Base-by-base conservation (phyloP, 2,329 filamentous ascomycete species). In the Chalara sp. region DNA sequence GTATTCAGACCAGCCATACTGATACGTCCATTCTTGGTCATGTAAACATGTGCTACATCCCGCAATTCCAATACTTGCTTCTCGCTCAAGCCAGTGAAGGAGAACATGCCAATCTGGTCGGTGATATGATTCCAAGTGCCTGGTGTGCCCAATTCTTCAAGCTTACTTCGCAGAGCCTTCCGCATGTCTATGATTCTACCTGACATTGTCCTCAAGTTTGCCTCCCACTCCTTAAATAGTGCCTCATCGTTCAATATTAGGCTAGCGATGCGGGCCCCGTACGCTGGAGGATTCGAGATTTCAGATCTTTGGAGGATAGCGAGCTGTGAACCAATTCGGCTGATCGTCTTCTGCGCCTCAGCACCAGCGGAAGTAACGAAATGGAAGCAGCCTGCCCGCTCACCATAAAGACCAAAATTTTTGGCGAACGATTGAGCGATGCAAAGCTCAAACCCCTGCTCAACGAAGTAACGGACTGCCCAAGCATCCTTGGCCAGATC, bases 61-160 rank as follows among this genome's bases (percentile, higher is more conserved):
- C 84, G 78, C 55, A 93, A 72, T 71, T 81, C 83, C 60, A 79
- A 61, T 6, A 92, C 88, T 67, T 93, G 88, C 55, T 79, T 67
- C 72, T 90, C 86, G 10, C 69, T 79, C 67, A 95, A 71, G 10
- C 89, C 89, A 1, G 89, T 95, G 69, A 95, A 99, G 69, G 86
- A 92, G 74, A 99, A 99, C 93, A 99, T 99, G 73, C 93, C 93
- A 66, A 99, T 99, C 78, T 99, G 93, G 63, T 95, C 88, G 12
- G 91, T 96, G 68, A 99, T 95, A 72, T 99, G 93, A 65, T 91
- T 89, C 93, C 93, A 99, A 11, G 80, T 86, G 32, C 92, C 92
- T 0, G 92, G 92, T 0, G 93, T 96, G 32, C 81, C 82, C 53
- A 92, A 79, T 64, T 84, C 81, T 72, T 97, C 92, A 8, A 99